Conservation (phyloP, 768 basidiomycete species). For the Amyloporia xantha region DNA sequence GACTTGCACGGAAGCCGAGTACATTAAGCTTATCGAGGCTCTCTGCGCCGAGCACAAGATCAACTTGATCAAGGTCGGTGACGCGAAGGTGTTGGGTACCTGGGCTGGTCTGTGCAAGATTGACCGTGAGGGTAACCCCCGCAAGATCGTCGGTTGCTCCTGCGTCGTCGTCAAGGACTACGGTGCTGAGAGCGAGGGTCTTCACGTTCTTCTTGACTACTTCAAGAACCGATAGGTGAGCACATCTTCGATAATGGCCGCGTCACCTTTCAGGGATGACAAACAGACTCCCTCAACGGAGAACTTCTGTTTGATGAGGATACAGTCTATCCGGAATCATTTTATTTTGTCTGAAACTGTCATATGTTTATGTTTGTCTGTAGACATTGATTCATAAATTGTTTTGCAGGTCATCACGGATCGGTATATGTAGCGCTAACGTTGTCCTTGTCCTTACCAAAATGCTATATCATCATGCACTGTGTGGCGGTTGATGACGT, state of each 20-base stretch:
- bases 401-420: no score
- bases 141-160: conserved; percentile 90
- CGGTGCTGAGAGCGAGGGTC: conserved; percentile 89
- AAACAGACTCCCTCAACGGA: conserved; percentile 93
- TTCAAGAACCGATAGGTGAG: conserved; percentile 82
- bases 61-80: conserved; percentile 98
- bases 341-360: conserved; percentile 75
- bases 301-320: conserved; percentile 58
- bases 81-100: conserved; percentile 94
- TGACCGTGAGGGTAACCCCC: conserved; percentile 96
- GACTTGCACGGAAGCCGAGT: conserved; percentile 98
- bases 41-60: conserved; percentile 99
- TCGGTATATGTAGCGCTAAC: no score
- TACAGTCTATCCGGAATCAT: conserved; percentile 85
- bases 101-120: conserved; percentile 99
- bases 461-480: no score
- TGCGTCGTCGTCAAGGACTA: conserved; percentile 99
- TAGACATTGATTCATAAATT: no score
- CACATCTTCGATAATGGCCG: conserved; percentile 1
- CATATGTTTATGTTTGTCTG: no score
- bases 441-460: no score
- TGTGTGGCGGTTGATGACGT: no score
- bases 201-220: conserved; percentile 91
- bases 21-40: conserved; percentile 99
- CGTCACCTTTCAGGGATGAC: conserved; percentile 52